Conservation (phyloP, 2,329 filamentous ascomycete species). For the Diaporthe humulicola region DNA sequence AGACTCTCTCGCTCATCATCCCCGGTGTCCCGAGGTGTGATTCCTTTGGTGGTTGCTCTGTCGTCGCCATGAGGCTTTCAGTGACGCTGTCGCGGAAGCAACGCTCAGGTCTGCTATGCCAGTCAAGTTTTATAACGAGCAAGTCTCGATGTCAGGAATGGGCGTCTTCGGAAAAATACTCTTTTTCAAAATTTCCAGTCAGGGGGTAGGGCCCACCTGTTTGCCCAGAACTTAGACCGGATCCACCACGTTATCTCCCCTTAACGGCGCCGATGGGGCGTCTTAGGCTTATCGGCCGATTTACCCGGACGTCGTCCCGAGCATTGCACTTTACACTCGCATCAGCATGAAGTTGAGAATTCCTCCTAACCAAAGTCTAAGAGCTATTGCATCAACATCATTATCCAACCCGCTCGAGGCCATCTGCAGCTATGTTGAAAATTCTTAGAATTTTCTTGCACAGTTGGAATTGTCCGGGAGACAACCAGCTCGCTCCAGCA, state of each 20-base stretch:
- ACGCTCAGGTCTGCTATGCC: too few species aligned
- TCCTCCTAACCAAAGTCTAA: accelerated
- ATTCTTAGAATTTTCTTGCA: neutral
- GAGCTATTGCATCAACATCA: accelerated
- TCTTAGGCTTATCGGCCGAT: neutral
- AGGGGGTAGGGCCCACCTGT: constrained; percentile 32
- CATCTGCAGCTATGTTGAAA: neutral
- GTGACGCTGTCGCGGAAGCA: neutral
- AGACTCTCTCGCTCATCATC: constrained; percentile 24
- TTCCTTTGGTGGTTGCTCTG: neutral
- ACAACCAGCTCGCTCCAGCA: neutral
- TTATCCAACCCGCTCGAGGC: too few species aligned
- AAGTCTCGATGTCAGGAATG: constrained; percentile 6
- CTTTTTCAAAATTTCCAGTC: constrained; percentile 23
- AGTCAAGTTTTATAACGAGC: neutral
- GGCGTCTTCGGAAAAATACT: constrained; percentile 22
- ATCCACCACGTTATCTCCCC: constrained; percentile 30
- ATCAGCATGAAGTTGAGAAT: neutral
- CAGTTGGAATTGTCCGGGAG: neutral
- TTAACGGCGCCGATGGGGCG: neutral
- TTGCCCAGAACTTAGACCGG: constrained; percentile 8
- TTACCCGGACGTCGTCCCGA: neutral
- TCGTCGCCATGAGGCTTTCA: constrained; percentile 1
- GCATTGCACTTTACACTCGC: neutral
- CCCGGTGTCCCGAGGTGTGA: constrained; percentile 28